Conservation (phyloP, 2,329 filamentous ascomycete species). For the Claviceps monticola region DNA sequence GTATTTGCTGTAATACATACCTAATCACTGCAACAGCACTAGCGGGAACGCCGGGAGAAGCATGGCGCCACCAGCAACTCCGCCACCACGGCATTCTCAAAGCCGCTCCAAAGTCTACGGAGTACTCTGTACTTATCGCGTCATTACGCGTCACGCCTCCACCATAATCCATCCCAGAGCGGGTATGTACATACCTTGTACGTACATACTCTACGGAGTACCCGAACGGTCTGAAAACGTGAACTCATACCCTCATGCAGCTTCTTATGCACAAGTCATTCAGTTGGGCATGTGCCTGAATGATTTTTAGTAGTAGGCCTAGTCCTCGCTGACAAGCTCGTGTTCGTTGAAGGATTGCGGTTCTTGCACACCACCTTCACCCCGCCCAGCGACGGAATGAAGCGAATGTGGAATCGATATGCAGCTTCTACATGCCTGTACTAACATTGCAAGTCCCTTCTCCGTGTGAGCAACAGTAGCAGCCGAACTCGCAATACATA, state of each 20-base stretch:
- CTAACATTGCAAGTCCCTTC: too few species aligned
- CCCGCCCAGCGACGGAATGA: conserved; percentile 6
- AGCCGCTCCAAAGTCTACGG: neutral
- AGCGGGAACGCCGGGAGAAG: neutral
- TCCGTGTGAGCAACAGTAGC: neutral
- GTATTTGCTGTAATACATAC: neutral
- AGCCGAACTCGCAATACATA: neutral
- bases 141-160: neutral
- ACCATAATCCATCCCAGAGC: neutral
- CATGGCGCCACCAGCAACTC: neutral
- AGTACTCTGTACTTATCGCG: too few species aligned
- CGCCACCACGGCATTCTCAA: neutral
- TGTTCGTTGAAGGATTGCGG: conserved; percentile 15
- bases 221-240: too few species aligned
- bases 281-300: too few species aligned
- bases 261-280: too few species aligned
- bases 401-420: neutral
- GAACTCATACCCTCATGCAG: too few species aligned
- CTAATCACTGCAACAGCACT: neutral
- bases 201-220: too few species aligned
- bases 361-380: conserved; percentile 16
- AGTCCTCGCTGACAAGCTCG: conserved; percentile 6
- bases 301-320: too few species aligned
- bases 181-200: neutral
- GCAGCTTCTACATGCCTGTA: neutral